Evolutionary conservation across 768 basidiomycete species (phyloP).

Genomic region (Lactarius evosmus): DNA sequence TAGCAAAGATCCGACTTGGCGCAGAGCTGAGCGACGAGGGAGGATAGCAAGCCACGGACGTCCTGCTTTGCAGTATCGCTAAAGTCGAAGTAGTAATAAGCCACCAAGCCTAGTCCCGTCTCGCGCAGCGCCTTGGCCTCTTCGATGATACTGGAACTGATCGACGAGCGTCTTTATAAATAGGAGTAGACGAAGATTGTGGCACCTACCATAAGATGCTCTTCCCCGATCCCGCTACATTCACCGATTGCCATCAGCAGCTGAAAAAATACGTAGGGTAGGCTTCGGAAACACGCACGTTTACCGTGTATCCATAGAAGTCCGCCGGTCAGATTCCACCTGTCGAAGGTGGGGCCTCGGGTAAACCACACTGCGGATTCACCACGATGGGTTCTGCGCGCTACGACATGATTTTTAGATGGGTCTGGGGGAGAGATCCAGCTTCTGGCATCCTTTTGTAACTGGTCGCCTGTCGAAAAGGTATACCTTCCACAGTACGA

Average conservation of each 20-base stretch:
- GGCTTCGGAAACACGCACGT: not conserved
- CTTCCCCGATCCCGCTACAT: slow-evolving; percentile 9
- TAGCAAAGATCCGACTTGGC: slow-evolving; percentile 1
- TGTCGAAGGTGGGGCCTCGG: not conserved
- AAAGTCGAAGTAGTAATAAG: slow-evolving; percentile 9
- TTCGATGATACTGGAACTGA: slow-evolving; percentile 3
- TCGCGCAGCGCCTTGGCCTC: not conserved
- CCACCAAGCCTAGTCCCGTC: not conserved
- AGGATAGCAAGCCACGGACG: slow-evolving; percentile 1
- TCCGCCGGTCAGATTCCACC: not conserved
- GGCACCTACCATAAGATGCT: slow-evolving; percentile 3
- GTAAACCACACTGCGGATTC: not conserved
- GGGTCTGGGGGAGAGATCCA: slow-evolving; percentile 15
- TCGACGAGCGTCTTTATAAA: not conserved
- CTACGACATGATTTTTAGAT: slow-evolving; percentile 6
- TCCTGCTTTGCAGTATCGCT: not conserved
- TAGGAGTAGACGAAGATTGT: not conserved
- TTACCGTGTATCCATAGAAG: slow-evolving; percentile 5
- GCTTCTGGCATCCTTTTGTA: not conserved
- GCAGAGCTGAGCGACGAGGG: not conserved
- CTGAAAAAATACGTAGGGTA: not conserved
- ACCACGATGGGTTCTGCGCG: not conserved
- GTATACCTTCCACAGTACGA: not conserved
- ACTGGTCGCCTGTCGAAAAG: not conserved
- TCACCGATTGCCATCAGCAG: not conserved